Evolutionary conservation across 1,284 basidiomycete genomes (phyloP).

Genomic region (Malassezia caprae): DNA sequence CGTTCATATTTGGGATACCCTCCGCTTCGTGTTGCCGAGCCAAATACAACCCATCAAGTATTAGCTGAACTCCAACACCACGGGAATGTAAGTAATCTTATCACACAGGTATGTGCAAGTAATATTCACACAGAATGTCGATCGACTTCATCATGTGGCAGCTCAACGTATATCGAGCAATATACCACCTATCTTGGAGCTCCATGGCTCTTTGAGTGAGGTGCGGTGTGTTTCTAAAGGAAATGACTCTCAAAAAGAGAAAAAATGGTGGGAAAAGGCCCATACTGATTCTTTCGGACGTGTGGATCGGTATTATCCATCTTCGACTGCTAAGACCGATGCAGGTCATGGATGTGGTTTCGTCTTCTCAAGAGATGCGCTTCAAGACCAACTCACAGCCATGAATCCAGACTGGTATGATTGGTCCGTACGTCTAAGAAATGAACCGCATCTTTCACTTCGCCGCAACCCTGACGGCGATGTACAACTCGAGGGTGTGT

Average conservation of each 20-base stretch:
- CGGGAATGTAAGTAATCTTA: constrained; percentile 32
- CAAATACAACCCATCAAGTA: constrained; percentile 41
- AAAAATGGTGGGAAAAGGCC: constrained; percentile 6
- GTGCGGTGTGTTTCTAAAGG: constrained; percentile 13
- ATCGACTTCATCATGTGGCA: constrained; percentile 43
- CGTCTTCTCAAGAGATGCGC: constrained; percentile 27
- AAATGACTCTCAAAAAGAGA: constrained; percentile 17
- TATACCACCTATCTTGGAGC: constrained; percentile 35
- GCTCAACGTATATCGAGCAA: constrained; percentile 26
- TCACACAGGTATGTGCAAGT: constrained; percentile 25
- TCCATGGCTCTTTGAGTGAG: constrained; percentile 28
- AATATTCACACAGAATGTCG: constrained; percentile 33
- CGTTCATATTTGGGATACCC: constrained; percentile 46
- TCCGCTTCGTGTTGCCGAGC: constrained; percentile 32
- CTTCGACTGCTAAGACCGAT: background rate
- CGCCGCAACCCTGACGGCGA: constrained; percentile 46
- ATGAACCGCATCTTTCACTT: constrained; percentile 6
- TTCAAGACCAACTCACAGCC: constrained; percentile 37
- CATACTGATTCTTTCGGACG: constrained; percentile 3
- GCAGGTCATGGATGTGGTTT: constrained; percentile 28
- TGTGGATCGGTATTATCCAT: constrained; percentile 9
- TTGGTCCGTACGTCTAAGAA: constrained; percentile 33
- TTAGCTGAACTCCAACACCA: constrained; percentile 39
- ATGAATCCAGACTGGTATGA: constrained; percentile 40
- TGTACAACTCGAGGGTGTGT: constrained; percentile 34